Base-by-base conservation (phyloP, 139 green algal species). In the Closterium sp. region DNA sequence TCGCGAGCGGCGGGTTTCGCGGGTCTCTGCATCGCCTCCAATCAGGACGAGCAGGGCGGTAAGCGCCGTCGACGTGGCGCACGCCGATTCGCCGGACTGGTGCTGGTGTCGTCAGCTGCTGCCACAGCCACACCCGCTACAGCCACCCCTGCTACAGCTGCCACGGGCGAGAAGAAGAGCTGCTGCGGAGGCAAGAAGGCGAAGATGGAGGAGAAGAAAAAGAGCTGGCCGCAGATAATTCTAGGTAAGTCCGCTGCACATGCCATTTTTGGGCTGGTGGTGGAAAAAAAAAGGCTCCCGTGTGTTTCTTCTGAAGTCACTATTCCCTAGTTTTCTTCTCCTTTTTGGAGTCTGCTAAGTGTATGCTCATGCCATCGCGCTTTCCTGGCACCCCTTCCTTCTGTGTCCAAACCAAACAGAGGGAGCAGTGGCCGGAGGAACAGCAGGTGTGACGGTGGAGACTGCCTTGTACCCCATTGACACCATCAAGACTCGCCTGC, bases 401-500 rank as follows among this genome's bases (percentile, higher is more conserved):
- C 12, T 12, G 16, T 28, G 23, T 19, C 25, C 16, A 3, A 28
- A 6, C 55, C 55, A 3, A 76, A 76, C 88, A 91, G 88, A 91
- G 36, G 90, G 90, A 28, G 86, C 86, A 1, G 43, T 93, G 25
- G 87, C 90, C 10, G 94, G 94, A 28, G 94, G 25, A 28, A 31
- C 90, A 33, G 94, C 94, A 7, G 94, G 94, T 4, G 85, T 86
- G 19, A 86, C 88, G 19, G 94, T 96, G 0, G 94, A 96, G 85
- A 92, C 94, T 1, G 97, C 96, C 0, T 94, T 99, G 33, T 99
- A 99, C 95, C 98, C 98, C 3, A 96, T 99, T 31, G 98, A 99
- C 94, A 99, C 98, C 25, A 99, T 99, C 95, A 99, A 99, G 95
- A 99, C 98, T 4, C 95, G 98, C 1, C 94, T 99, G 83, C 98